A percentile compares a stretch with the other conserved stretches of the same genome.
These are phyloP conservation scores for Typha latifolia DNA, from an alignment of 176 grass and related monocot genomes.

Conservation along the genomic window DNA sequence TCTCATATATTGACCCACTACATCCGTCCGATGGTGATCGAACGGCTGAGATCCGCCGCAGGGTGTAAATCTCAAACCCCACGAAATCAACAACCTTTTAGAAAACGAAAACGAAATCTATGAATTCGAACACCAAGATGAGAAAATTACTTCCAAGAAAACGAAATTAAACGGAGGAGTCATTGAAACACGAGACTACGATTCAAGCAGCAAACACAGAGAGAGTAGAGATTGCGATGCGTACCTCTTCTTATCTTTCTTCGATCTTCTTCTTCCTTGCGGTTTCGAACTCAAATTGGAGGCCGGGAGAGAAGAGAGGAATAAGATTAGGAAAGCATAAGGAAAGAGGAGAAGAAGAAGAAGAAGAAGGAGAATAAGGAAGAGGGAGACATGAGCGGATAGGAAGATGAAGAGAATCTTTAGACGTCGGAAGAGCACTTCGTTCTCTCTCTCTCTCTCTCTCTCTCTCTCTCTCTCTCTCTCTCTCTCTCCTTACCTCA, in stretches of 20 bases:
- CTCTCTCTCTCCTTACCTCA: not conserved
- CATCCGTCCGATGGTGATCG: not conserved
- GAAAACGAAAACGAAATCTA: not conserved
- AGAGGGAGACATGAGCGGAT: not conserved
- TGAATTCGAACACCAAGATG: no score
- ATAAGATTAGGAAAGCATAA: not conserved
- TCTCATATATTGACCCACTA: not conserved
- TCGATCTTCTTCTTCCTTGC: not conserved
- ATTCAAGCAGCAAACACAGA: not conserved
- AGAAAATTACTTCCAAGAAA: not conserved
- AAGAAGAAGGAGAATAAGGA: not conserved
- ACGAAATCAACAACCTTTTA: not conserved
- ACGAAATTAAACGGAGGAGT: not conserved
- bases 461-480: no score
- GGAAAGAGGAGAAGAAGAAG: not conserved
- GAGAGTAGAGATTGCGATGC: not conserved
- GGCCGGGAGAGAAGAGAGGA: not conserved
- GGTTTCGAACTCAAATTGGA: not conserved
- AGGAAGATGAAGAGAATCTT: not conserved
- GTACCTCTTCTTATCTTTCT: not conserved
- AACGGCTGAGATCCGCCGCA: not conserved
- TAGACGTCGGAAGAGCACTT: conserved; percentile 21
- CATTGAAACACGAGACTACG: not conserved
- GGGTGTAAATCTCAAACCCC: not conserved
- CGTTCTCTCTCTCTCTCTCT: not conserved